A percentile compares a stretch with the other conserved stretches of the same genome.
These are phyloP conservation scores for Benincasa hispida DNA, from an alignment of 306 rosid species.

Conservation along the genomic window DNA sequence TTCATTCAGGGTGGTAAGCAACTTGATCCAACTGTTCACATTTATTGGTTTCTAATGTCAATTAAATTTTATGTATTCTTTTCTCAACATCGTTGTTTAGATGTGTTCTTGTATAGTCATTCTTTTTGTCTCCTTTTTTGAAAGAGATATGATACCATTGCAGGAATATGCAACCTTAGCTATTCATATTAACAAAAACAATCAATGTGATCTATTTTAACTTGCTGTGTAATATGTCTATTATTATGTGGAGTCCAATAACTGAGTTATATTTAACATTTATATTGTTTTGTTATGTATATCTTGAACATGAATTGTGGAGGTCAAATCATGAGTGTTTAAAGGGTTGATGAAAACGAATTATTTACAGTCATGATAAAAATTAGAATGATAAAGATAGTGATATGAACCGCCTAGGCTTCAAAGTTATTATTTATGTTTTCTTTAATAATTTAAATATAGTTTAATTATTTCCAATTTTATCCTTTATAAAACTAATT, in stretches of 20 bases:
- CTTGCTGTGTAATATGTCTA: neutral
- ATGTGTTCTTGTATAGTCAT: constrained; percentile 1
- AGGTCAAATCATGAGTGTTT: neutral
- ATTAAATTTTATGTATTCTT: neutral
- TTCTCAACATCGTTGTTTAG: neutral
- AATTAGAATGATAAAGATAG: neutral
- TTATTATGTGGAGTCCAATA: neutral
- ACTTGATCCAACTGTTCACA: neutral
- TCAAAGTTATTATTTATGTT: no score
- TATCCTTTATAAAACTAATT: no score
- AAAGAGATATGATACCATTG: neutral
- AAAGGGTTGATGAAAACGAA: neutral
- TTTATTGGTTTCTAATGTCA: neutral
- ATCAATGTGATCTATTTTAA: neutral
- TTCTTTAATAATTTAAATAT: no score
- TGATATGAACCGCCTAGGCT: no score
- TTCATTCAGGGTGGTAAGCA: neutral
- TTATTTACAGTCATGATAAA: neutral
- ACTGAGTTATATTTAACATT: neutral
- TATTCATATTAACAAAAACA: neutral
- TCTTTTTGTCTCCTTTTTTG: neutral
- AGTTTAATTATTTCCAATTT: no score
- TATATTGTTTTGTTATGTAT: neutral
- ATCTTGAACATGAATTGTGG: neutral
- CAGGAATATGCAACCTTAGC: neutral